phyloP scores from a whole-genome alignment of 176 grass and related monocot species.

The Poa annua region DNA sequence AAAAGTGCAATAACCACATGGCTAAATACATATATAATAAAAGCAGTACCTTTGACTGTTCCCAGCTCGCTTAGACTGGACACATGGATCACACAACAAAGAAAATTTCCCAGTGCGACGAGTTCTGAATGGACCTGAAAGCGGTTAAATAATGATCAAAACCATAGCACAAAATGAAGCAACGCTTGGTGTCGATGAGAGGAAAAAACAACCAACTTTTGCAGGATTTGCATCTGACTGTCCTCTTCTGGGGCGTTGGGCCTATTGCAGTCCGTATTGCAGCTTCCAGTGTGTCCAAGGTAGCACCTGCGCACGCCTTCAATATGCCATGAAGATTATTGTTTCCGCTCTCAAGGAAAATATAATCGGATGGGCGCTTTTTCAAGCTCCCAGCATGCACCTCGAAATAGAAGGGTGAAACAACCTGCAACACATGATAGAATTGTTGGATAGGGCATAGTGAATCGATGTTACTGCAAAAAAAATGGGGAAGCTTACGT shows the following conservation, averaged over 20 bases:
- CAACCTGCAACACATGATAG: constrained; percentile 45
- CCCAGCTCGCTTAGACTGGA: constrained; percentile 46
- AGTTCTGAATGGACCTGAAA: constrained; percentile 54
- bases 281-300: constrained; percentile 58
- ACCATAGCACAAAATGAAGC: background rate
- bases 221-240: constrained; percentile 52
- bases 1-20: constrained; percentile 15
- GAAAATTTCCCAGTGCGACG: constrained; percentile 53
- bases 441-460: constrained; percentile 14
- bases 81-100: constrained; percentile 61
- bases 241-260: constrained; percentile 51
- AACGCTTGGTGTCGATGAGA: constrained; percentile 5
- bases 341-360: constrained; percentile 67
- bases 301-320: constrained; percentile 46
- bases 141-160: constrained; percentile 20
- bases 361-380: constrained; percentile 74
- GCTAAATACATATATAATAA: constrained; percentile 12
- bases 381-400: constrained; percentile 81
- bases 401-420: constrained; percentile 72
- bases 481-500: constrained; percentile 38
- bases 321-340: constrained; percentile 64
- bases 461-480: background rate
- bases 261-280: constrained; percentile 59
- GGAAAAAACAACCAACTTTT: constrained; percentile 40
- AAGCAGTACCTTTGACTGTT: constrained; percentile 42